Evolutionary conservation across 1,284 basidiomycete species (phyloP), one percentile per base, ranked within the genome.

Genomic region (Mycena sp.): DNA sequence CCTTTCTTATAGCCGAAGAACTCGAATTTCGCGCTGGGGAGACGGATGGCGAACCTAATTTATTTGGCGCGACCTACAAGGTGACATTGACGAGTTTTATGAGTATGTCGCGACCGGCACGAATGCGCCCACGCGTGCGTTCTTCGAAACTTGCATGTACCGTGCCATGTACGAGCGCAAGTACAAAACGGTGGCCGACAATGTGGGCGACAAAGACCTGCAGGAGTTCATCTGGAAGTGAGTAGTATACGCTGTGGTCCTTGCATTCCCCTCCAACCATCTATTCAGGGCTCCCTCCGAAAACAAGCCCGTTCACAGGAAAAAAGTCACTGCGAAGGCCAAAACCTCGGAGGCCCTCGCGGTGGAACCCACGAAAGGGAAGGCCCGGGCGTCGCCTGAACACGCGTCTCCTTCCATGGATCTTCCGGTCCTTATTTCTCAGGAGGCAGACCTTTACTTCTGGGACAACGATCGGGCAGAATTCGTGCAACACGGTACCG

Each of bases 91-190:
- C 68, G 93, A 95, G 71, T 83, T 91, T 52, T 93, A 89, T 71
- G 92, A 96, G 75, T 95, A 93, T 71, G 88, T 93, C 49, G 88
- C 89, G 2, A 79, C 83, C 44, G 93, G 91, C 17, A 93, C 94
- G 14, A 94, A 94, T 69, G 89, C 84, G 19, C 94, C 94, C 1
- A 95, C 94, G 6, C 87, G 87, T 52, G 89, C 91, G 16, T 92
- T 93, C 78, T 98, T 98, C 74, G 95, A 98, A 77, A 90, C 93
- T 48, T 96, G 95, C 76, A 92, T 96, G 83, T 91, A 98, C 69
- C 90, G 94, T 43, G 97, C 96, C 61, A 94, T 97, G 85, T 98
- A 91, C 76, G 96, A 98, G 76, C 86, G 94, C 79, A 96, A 96
- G 81, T 91, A 90, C 80, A 88, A 83, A 71, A 81, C 71, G 54